Base-by-base conservation (phyloP, 108 stramenopile species). In the Stephanodiscus triporus region DNA sequence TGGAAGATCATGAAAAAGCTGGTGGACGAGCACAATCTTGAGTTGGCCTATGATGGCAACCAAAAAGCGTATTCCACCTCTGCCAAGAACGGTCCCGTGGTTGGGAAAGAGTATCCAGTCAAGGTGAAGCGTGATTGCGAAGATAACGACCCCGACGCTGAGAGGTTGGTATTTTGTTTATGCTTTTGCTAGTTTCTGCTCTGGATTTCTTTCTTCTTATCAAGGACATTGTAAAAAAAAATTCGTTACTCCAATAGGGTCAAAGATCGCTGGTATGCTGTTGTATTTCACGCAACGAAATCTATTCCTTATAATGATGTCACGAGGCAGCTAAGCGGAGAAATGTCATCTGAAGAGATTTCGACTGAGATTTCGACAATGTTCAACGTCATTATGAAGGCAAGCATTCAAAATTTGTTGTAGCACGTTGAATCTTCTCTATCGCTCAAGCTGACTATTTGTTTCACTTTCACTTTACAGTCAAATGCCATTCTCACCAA, bases 41-140 rank as follows among this genome's bases (percentile, higher is more conserved):
- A 61, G 34, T n/a, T 61, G 2, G 60, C 60, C 4, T 61, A 61
- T 40, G 36, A 61, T 20, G 60, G 60, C 20, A 61, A 61, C 20
- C 34, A 36, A 5, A 61, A 37, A 40, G 60, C 40, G 17, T 61
- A 61, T 61, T 37, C 60, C 3, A 37, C 60, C 3, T 61, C 40
- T 0, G 20, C 36, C 6, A 22, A n/a, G 10, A 10, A 23, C 2
- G 47, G 50, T 1, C 65, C 50, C 2, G 65, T 27, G 50, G 65
- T 13, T n/a, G 48, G 48, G 23, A 66, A 26, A 50, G 65, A 66
- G 48, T 66, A 66, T 23, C 24, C 16, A 23, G 47, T 51, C 9
- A 50, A 50, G 50, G 65, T 61, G 38, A 61, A 61, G 60, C 29
- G 36, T 19, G 60, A 61, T n/a, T 61, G 60, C 37, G 60, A 61